phyloP scores from a whole-genome alignment of 345 rosid genomes.

The Excoecaria agallocha region DNA sequence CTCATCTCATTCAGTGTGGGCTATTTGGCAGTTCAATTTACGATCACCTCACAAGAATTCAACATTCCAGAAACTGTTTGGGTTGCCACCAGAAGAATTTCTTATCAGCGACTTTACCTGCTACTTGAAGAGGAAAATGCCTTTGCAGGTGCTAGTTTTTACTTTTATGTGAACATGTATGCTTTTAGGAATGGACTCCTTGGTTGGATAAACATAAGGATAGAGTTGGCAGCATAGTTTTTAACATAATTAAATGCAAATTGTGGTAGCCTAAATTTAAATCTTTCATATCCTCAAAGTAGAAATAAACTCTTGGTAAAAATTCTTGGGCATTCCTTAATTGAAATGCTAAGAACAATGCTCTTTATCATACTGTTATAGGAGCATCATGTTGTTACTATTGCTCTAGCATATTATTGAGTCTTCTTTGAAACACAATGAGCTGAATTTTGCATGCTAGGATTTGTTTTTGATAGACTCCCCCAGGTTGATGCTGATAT shows the following conservation, averaged over 20 bases:
- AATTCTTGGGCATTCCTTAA: not conserved
- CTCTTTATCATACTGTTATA: not conserved
- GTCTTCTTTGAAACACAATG: not conserved
- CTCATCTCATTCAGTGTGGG: conserved; percentile 17
- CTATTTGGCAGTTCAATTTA: conserved; percentile 58
- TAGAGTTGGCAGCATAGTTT: not conserved
- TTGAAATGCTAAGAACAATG: not conserved
- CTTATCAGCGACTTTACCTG: conserved; percentile 78
- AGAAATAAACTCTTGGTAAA: not conserved
- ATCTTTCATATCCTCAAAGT: not conserved
- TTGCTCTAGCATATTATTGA: not conserved
- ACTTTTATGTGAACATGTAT: conserved; percentile 8
- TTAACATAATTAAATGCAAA: not conserved
- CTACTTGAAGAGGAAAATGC: conserved; percentile 76
- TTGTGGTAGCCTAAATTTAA: not conserved
- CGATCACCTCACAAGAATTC: conserved; percentile 75
- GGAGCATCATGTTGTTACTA: not conserved
- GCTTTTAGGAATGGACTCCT: not conserved
- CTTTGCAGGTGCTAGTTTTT: conserved; percentile 58
- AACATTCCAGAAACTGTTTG: conserved; percentile 76
- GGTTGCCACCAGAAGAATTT: conserved; percentile 85
- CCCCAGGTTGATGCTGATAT: not conserved
- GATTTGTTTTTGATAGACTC: not conserved
- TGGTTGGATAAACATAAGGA: not conserved
- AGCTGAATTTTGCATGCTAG: not conserved